Base-by-base conservation (phyloP, 192 early-diverging fungal species). In the Coemansia sp. region DNA sequence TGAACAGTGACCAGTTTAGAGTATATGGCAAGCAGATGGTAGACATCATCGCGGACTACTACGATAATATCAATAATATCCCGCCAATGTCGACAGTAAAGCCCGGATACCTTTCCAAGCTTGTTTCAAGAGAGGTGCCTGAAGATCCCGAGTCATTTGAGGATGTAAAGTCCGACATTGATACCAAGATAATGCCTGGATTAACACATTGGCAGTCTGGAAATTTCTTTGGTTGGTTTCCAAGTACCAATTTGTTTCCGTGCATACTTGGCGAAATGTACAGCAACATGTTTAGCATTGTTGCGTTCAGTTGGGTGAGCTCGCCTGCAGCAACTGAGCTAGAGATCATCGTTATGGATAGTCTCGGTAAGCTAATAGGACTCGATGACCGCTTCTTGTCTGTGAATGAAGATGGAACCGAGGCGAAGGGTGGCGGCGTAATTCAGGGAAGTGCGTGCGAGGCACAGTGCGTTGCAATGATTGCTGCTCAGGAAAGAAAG, bases 171-270 rank as follows among this genome's bases (percentile, higher is more conserved):
- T 45, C 25, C 2, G 68, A 87, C 50, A 50, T 87, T 48, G 65
- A 86, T 28, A 37, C 42, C 1, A 79, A 74, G 40, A 86, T 86
- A 38, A 68, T 86, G 19, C 85, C 82, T 1, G 84, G 85, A 7
- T 72, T 86, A n/a, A 84, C 84, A 0, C 84, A 85, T 62, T 86
- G 85, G 84, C 84, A 86, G 57, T 78, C 76, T 62, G 53, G 53
- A 6, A 82, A 84, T 61, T 87, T 87, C 47, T 86, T 74, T 59
- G 80, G 73, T 57, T 86, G 75, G 67, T 87, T 60, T 41, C 83
- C 83, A 6, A 47, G 71, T 15, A 78, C 53, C 22, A 61, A 62
- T 31, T 78, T 73, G 0, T 84, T 83, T 52, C 82, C 82, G 0
- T 41, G 70, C 6, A 73, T 87, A 22, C 61, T 87, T 2, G 84